These are phyloP conservation scores for Cryptococcus jaspeensis DNA, from an alignment of 1,284 basidiomycete species.

Conservation along the genomic window DNA sequence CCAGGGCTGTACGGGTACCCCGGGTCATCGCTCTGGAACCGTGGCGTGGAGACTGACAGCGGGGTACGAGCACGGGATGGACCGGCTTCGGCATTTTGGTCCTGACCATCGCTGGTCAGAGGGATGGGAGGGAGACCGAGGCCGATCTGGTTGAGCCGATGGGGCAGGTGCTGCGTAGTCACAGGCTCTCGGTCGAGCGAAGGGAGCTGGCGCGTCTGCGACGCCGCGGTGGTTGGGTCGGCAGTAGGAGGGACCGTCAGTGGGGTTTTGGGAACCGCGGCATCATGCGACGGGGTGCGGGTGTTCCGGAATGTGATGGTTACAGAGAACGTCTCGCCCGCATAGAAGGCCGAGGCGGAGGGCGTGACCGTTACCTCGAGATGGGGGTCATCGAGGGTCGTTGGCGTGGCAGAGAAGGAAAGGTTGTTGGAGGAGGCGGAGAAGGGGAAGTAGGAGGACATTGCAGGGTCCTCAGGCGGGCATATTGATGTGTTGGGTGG, in stretches of 20 bases:
- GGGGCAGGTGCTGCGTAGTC: slow-evolving; percentile 1
- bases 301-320: slow-evolving; percentile 85
- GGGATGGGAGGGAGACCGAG: slow-evolving; percentile 5
- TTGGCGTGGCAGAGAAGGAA: slow-evolving; percentile 8
- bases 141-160: slow-evolving; percentile 22
- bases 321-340: slow-evolving; percentile 81
- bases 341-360: slow-evolving; percentile 84
- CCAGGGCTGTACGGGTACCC: slow-evolving; percentile 31
- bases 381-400: slow-evolving; percentile 37
- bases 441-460: slow-evolving; percentile 33
- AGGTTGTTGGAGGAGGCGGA: slow-evolving; percentile 17
- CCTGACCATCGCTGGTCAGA: background rate
- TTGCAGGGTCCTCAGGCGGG: background rate
- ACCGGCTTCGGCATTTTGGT: slow-evolving; percentile 29
- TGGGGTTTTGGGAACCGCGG: slow-evolving; percentile 12
- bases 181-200: background rate
- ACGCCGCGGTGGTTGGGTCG: slow-evolving; percentile 13
- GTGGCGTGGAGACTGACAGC: slow-evolving; percentile 9
- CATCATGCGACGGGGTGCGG: slow-evolving; percentile 37
- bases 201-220: slow-evolving; percentile 12
- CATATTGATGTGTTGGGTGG: background rate
- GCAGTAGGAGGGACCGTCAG: slow-evolving; percentile 6
- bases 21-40: background rate
- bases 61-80: slow-evolving; percentile 19
- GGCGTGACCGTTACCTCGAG: slow-evolving; percentile 60